Evolutionary conservation across 257 asterid species (phyloP).

Genomic region (Capsicum rhomboideum): DNA sequence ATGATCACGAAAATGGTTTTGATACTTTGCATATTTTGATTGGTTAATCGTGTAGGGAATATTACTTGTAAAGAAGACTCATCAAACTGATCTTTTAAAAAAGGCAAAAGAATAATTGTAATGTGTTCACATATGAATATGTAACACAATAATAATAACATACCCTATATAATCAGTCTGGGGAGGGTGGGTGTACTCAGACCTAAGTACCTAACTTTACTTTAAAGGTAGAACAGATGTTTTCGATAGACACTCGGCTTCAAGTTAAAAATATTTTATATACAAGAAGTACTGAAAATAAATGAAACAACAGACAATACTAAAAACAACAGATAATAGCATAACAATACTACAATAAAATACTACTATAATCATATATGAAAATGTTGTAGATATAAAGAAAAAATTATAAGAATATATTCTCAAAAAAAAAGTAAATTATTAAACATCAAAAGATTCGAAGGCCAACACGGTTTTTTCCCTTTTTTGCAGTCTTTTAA

Average conservation of each 20-base stretch:
- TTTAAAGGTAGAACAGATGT: too few species aligned
- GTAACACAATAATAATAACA: too few species aligned
- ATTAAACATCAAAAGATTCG: neutral
- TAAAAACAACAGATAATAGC: too few species aligned
- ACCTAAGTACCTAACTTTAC: too few species aligned
- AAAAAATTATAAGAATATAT: neutral
- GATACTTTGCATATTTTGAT: neutral
- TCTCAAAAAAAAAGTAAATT: neutral
- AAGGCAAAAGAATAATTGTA: neutral
- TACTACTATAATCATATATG: too few species aligned
- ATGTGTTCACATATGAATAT: neutral
- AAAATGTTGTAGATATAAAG: neutral
- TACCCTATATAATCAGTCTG: too few species aligned
- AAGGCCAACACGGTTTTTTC: neutral
- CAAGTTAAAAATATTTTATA: too few species aligned
- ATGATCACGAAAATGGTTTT: neutral
- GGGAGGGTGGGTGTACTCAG: too few species aligned
- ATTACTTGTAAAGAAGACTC: neutral
- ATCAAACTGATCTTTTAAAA: neutral
- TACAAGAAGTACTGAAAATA: too few species aligned
- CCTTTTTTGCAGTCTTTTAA: neutral
- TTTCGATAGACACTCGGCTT: too few species aligned
- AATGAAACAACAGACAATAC: too few species aligned
- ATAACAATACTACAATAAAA: too few species aligned
- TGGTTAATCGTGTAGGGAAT: neutral